Evolutionary conservation across 2,329 filamentous ascomycete genomes (phyloP), one percentile per base, ranked within the genome.

Genomic region (Alternaria alternata): DNA sequence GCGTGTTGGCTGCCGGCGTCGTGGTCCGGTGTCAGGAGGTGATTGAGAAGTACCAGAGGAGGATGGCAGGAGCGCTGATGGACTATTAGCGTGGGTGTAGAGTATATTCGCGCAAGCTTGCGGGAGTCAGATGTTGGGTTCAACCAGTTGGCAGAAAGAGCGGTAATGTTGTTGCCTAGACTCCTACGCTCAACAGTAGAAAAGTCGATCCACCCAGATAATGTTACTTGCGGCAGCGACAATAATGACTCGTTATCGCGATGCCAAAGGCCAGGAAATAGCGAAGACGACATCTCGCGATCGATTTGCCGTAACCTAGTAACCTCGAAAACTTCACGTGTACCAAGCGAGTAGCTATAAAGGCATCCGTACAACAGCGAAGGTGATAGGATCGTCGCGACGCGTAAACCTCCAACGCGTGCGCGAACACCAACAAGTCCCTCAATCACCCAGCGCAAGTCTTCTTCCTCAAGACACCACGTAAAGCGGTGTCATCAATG

Each of bases 1-100:
- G 93, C 81, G 91, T 89, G 81, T 73, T 95, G 70, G 90, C 91
- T 5, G 92, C 92, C 0, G 91, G 89, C 0, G 88, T 93, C 51
- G 78, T 96, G 69, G 87, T 98, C 34, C 90, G 90, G 73, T 83
- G 93, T 67, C 86, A 89, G 47, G 94, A 97, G 78, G 88, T 92
- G 8, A 88, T 94, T 65, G 92, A 96, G 73, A 91, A 88, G 78
- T 93, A 93, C 74, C 90, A 94, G 77, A 86, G 88, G 57, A 77
- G 92, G 59, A 78, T 97, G 70, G 87, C 95, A 81, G 93, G 93
- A 1, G 87, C 92, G 62, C 78, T 86, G 77, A 79, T 84, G 61
- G 84, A 77, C 41, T 78, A 75, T 61, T 78, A 64, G 61, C 30
- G 20, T 18, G 24, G 16, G 9, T 5, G 34, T 39, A 39, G 32